Conservation (phyloP, 2,329 filamentous ascomycete species). For the Aspergillus ustus region DNA sequence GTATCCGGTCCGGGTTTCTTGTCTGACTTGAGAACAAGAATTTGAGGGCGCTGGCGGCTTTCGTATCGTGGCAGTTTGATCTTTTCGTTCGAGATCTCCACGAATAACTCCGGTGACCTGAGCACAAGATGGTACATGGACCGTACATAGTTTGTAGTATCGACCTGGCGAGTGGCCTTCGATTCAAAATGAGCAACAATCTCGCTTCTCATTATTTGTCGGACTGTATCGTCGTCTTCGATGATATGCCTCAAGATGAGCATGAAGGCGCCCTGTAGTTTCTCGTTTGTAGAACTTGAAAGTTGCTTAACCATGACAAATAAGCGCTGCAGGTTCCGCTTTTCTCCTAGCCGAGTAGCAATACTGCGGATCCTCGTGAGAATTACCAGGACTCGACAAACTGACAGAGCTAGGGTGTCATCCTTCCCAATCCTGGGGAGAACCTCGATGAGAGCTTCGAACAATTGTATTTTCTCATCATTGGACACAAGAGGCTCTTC, state of each 20-base stretch:
- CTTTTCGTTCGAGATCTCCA: conserved; percentile 84
- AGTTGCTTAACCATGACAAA: conserved; percentile 97
- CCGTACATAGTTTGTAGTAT: conserved; percentile 75
- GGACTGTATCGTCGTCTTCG: conserved; percentile 89
- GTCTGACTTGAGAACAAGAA: conserved; percentile 57
- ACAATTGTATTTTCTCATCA: conserved; percentile 71
- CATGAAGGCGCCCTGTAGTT: conserved; percentile 77
- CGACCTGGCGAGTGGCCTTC: conserved; percentile 61
- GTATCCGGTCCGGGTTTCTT: conserved; percentile 36
- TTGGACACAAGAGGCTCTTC: conserved; percentile 66
- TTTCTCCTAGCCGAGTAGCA: conserved; percentile 78
- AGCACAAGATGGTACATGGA: conserved; percentile 79
- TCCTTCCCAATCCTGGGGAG: conserved; percentile 88
- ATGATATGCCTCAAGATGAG: conserved; percentile 88
- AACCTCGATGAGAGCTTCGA: conserved; percentile 79
- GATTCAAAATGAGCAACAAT: conserved; percentile 77
- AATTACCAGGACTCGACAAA: conserved; percentile 82
- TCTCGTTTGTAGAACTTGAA: conserved; percentile 75
- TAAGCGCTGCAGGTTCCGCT: conserved; percentile 83
- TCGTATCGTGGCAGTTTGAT: conserved; percentile 73
- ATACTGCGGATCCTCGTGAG: conserved; percentile 78
- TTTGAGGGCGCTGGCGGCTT: conserved; percentile 57
- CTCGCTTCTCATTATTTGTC: conserved; percentile 89
- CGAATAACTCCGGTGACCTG: conserved; percentile 81
- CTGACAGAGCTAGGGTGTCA: conserved; percentile 78